Conservation (phyloP, 352 stramenopile species). For the Pythium scleroteichum region DNA sequence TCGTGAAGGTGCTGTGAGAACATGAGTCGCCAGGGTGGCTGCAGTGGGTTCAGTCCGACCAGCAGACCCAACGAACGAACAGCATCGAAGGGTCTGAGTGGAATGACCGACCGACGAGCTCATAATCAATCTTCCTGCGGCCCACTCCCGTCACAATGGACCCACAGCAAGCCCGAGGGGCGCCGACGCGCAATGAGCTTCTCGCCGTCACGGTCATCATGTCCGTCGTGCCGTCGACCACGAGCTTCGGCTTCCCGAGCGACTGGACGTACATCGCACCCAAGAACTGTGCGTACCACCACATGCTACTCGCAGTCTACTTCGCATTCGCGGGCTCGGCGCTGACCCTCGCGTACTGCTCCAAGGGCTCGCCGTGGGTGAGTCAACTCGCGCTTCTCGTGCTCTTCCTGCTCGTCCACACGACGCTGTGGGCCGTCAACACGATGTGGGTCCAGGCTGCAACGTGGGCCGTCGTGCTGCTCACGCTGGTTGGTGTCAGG, state of each 20-base stretch:
- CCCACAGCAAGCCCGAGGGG: no score
- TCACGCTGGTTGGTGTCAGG: neutral
- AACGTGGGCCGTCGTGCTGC: neutral
- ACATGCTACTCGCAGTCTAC: conserved; percentile 18
- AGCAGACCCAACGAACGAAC: no score
- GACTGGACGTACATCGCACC: conserved; percentile 9
- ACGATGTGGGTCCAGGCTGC: conserved; percentile 7
- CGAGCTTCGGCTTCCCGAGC: neutral
- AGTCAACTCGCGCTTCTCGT: conserved; percentile 8
- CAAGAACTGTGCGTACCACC: conserved; percentile 9
- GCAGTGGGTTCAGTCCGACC: neutral
- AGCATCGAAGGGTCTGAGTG: no score
- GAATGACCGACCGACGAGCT: no score
- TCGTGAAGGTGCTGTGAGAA: no score
- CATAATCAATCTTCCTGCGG: no score
- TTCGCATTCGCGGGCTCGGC: conserved; percentile 8
- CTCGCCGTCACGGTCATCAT: neutral
- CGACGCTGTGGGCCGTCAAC: conserved; percentile 10
- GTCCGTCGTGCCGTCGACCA: conserved; percentile 6
- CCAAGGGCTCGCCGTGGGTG: neutral
- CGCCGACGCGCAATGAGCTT: neutral
- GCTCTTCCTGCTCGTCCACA: conserved; percentile 11
- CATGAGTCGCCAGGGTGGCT: neutral
- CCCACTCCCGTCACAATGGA: no score
- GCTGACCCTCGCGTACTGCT: neutral